These are phyloP conservation scores for Fusarium sp. DNA, from an alignment of 2,329 filamentous ascomycete genomes.

Conservation along the genomic window DNA sequence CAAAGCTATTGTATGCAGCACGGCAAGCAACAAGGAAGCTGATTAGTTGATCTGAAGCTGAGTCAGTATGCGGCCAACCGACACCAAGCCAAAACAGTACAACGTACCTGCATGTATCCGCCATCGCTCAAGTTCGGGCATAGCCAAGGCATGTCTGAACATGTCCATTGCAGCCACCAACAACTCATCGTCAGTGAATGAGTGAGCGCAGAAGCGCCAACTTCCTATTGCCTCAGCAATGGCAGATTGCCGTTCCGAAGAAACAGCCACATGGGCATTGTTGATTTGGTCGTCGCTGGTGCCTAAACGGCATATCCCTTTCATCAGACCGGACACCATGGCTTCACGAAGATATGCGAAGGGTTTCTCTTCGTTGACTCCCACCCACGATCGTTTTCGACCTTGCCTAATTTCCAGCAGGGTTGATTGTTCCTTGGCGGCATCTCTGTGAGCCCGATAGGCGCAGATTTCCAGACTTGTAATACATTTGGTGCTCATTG, in stretches of 20 bases:
- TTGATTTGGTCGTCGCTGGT: conserved; percentile 71
- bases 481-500: conserved; percentile 78
- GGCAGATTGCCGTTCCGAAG: conserved; percentile 70
- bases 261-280: conserved; percentile 75
- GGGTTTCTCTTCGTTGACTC: conserved; percentile 84
- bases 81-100: conserved; percentile 11
- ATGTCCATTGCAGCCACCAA: conserved; percentile 87
- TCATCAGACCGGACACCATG: conserved; percentile 93
- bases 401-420: conserved; percentile 78
- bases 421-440: conserved; percentile 77
- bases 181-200: conserved; percentile 90
- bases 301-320: conserved; percentile 82
- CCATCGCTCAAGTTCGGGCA: conserved; percentile 86
- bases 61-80: conserved; percentile 53
- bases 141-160: conserved; percentile 86
- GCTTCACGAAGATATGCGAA: conserved; percentile 91
- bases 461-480: conserved; percentile 84
- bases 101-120: conserved; percentile 78
- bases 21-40: conserved; percentile 89
- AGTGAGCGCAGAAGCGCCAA: conserved; percentile 92
- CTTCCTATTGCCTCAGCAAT: conserved; percentile 78
- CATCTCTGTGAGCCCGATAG: conserved; percentile 83
- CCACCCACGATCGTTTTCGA: conserved; percentile 92
- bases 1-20: conserved; percentile 94
- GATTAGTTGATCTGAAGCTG: conserved; percentile 76